Evolutionary conservation across 441 rosid genomes (phyloP).

Genomic region (Pelargonium citronellum): DNA sequence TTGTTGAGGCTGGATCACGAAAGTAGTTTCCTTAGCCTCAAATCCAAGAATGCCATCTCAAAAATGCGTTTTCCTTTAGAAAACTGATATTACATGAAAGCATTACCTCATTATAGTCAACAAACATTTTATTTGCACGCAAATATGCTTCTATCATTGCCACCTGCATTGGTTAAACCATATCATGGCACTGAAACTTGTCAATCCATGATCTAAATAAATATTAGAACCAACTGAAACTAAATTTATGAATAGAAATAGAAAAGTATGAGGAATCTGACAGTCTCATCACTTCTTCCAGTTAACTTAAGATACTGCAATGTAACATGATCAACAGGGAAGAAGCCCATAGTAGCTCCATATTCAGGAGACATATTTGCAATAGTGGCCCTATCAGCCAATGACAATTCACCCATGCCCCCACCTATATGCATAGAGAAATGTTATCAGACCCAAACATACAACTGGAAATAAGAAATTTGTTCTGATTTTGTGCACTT

Average conservation of each 20-base stretch:
- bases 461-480: not conserved
- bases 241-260: conserved; percentile 9
- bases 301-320: conserved; percentile 56
- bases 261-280: conserved; percentile 22
- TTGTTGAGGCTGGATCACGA: conserved; percentile 42
- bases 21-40: conserved; percentile 8
- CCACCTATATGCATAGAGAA: conserved; percentile 37
- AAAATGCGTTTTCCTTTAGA: not conserved
- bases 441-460: not conserved
- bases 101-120: conserved; percentile 53
- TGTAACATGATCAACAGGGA: conserved; percentile 65
- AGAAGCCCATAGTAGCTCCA: conserved; percentile 77
- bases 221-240: conserved; percentile 6
- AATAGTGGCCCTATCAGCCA: conserved; percentile 64
- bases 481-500: not conserved
- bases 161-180: conserved; percentile 30
- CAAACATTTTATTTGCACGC: conserved; percentile 60
- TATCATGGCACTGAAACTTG: not conserved
- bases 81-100: conserved; percentile 11
- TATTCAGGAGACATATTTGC: conserved; percentile 75
- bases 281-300: conserved; percentile 61
- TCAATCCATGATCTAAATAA: conserved; percentile 1
- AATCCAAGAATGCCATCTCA: conserved; percentile 4
- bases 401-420: conserved; percentile 50
- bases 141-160: conserved; percentile 56